Conservation (phyloP, 2,329 filamentous ascomycete species). For the Xylariales sp. region DNA sequence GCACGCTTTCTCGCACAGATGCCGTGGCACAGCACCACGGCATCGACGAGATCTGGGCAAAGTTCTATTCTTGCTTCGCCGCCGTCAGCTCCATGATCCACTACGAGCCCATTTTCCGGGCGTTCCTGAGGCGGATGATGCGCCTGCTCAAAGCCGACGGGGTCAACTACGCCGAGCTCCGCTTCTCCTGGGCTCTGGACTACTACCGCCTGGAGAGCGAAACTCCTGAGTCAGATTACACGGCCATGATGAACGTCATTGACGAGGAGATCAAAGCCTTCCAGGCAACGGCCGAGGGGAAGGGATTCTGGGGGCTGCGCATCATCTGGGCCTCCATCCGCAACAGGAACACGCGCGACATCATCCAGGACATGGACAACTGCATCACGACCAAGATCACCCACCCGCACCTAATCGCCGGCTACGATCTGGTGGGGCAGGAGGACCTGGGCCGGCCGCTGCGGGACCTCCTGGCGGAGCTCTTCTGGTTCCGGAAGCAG, state of each 20-base stretch:
- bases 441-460: conserved; percentile 77
- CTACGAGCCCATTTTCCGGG: conserved; percentile 86
- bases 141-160: conserved; percentile 72
- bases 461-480: conserved; percentile 70
- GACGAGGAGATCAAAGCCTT: conserved; percentile 77
- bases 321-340: conserved; percentile 83
- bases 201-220: conserved; percentile 65
- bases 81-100: conserved; percentile 72
- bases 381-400: conserved; percentile 79
- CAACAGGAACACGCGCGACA: conserved; percentile 54
- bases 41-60: conserved; percentile 77
- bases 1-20: conserved; percentile 67
- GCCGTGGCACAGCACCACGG: conserved; percentile 78
- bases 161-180: conserved; percentile 78
- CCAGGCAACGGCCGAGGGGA: conserved; percentile 64
- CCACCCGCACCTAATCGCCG: conserved; percentile 75
- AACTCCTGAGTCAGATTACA: conserved; percentile 61
- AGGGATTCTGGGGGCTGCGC: conserved; percentile 77
- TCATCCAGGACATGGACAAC: conserved; percentile 79
- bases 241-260: conserved; percentile 66
- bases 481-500: conserved; percentile 91
- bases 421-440: conserved; percentile 86
- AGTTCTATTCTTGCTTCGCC: conserved; percentile 72
- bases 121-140: conserved; percentile 70
- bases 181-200: conserved; percentile 66